Evolutionary conservation across 139 green algal genomes (phyloP).

Genomic region (Micractinium sp.): DNA sequence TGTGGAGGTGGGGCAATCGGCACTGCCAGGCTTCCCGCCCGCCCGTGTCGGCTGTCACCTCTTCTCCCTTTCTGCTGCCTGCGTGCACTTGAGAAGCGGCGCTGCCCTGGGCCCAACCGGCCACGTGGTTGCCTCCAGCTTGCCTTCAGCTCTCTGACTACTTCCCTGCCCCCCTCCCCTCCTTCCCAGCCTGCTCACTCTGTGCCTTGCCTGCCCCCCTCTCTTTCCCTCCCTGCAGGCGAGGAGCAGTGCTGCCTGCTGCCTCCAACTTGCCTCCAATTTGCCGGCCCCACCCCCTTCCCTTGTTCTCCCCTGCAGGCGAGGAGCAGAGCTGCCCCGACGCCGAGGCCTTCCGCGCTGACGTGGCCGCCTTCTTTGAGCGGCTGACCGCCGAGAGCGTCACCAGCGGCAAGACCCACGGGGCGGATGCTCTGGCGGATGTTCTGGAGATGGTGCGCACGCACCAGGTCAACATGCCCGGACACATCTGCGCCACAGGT

Average conservation of each 20-base stretch:
- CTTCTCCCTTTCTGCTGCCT: too few species aligned
- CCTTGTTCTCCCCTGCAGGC: conserved; percentile 28
- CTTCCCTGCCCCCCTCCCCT: background rate
- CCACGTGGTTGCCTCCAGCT: too few species aligned
- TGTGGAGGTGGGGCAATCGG: too few species aligned
- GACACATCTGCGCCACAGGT: conserved; percentile 84
- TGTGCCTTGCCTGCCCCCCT: background rate
- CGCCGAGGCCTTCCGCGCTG: conserved; percentile 66
- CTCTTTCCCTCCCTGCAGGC: conserved; percentile 31
- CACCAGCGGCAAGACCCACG: conserved; percentile 45
- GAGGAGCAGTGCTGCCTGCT: conserved; percentile 67
- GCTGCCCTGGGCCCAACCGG: too few species aligned
- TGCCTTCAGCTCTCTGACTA: background rate
- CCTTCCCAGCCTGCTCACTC: background rate
- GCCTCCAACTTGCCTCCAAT: too few species aligned
- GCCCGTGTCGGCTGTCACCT: too few species aligned
- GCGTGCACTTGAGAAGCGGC: background rate
- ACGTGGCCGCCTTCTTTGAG: conserved; percentile 65
- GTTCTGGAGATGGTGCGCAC: conserved; percentile 83
- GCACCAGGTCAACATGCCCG: conserved; percentile 81
- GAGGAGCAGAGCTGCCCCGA: conserved; percentile 75
- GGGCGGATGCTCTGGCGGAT: conserved; percentile 74
- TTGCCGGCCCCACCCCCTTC: too few species aligned
- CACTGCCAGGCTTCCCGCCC: too few species aligned
- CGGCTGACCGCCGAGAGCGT: conserved; percentile 6